Evolutionary conservation across 2,329 filamentous ascomycete species (phyloP), one percentile per base, ranked within the genome.

Genomic region (Claviceps digitariae): DNA sequence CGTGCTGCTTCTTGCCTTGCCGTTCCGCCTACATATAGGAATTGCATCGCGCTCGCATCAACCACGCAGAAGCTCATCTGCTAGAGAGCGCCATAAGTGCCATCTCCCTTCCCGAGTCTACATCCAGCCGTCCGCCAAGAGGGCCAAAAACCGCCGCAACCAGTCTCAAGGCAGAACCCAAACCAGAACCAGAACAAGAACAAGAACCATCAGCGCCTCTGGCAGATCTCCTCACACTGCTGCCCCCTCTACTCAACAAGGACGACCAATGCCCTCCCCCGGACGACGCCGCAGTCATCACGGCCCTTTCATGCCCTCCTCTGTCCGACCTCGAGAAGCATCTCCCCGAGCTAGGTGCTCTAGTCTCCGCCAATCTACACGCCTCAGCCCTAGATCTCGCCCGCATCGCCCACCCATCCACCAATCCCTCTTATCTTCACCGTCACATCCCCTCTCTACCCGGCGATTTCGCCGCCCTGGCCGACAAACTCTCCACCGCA

Each of bases 371-470:
- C 0, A 67, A 69, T n/a, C 69, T 84, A 0, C 74, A 75, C 52
- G 61, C 68, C 1, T 71, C 73, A 15, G 78, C 78, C 27, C 66
- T 72, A 15, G 60, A 68, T 17, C 68, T 81, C 25, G 71, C 75
- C 1, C 73, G 77, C 41, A 67, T 77, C 36, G 63, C 70, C 3
- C 70, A 73, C 57, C 75, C 76, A 0, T 66, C 67, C 17, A 78
- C 74, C 1, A 78, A 78, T 62, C 69, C 76, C 0, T 77, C 77
- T 21, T 79, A 72, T 60, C 67, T 82, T n/a, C 80, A 83, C 66
- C 78, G 80, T 21, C 65, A 71, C 25, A 74, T 83, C 50, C 69
- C 78, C 1, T 66, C 70, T 20, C 67, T 84, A 2, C 67, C 74
- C 0, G 57, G 64, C 1, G 65, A 70, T 25, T 64, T 74, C 20